Conservation (phyloP, 2,329 filamentous ascomycete genomes). For the Talaromyces marneffei region DNA sequence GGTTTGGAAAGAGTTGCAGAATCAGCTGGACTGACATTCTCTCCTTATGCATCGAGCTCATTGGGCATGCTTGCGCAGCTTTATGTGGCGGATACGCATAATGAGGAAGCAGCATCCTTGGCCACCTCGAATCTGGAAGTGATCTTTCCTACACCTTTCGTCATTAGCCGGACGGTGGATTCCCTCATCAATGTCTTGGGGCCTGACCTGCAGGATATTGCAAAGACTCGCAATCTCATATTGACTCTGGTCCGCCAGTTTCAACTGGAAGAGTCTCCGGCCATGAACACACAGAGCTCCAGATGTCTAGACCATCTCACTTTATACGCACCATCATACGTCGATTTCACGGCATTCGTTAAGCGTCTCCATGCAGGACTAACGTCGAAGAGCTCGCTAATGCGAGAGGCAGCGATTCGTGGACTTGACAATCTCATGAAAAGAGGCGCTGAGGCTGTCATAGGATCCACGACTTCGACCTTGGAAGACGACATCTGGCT, state of each 20-base stretch:
- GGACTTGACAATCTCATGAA: slow-evolving; percentile 95
- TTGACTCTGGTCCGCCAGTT: slow-evolving; percentile 81
- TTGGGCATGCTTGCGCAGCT: slow-evolving; percentile 91
- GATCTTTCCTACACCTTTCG: slow-evolving; percentile 72
- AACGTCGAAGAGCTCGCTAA: slow-evolving; percentile 59
- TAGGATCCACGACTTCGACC: slow-evolving; percentile 66
- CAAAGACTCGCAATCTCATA: slow-evolving; percentile 86
- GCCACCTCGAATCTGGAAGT: slow-evolving; percentile 87
- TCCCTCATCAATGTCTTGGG: slow-evolving; percentile 96
- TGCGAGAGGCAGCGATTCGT: slow-evolving; percentile 76
- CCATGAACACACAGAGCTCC: slow-evolving; percentile 70
- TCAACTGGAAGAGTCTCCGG: slow-evolving; percentile 63
- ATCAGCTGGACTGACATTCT: slow-evolving; percentile 87
- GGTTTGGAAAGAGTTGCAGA: slow-evolving; percentile 81
- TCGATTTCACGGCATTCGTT: slow-evolving; percentile 80
- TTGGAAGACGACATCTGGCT: slow-evolving; percentile 92
- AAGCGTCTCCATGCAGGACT: slow-evolving; percentile 73
- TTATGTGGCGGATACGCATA: slow-evolving; percentile 87
- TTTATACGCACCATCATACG: slow-evolving; percentile 80
- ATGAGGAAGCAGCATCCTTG: slow-evolving; percentile 70
- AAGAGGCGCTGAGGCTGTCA: slow-evolving; percentile 75
- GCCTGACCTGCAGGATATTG: slow-evolving; percentile 86
- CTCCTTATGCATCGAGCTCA: slow-evolving; percentile 80
- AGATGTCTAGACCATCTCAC: slow-evolving; percentile 85
- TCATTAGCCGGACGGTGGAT: slow-evolving; percentile 82